A percentile compares a stretch with the other conserved stretches of the same genome.
Evolutionary conservation across 805 yeast species (phyloP).

Genomic region (Kuraishia cidri): DNA sequence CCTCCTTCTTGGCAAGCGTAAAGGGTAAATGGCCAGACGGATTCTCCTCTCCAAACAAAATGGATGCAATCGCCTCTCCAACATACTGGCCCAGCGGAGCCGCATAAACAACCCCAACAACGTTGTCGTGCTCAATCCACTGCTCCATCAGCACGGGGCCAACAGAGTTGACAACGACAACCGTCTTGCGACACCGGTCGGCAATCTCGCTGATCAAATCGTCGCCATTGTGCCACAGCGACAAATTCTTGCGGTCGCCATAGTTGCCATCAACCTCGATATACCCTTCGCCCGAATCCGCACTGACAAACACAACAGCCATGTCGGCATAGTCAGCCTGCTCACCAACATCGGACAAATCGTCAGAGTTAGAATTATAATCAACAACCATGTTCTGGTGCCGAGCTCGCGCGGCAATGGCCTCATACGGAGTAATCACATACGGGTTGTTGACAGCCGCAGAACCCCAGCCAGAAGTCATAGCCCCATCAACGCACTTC

Average conservation of each 20-base stretch:
- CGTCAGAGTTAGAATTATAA: constrained; percentile 21
- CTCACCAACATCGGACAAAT: constrained; percentile 34
- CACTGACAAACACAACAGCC: constrained; percentile 44
- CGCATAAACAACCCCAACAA: constrained; percentile 46
- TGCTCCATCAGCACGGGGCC: constrained; percentile 54
- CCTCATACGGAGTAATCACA: constrained; percentile 51
- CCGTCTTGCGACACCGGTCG: constrained; percentile 39
- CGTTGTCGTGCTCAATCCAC: constrained; percentile 46
- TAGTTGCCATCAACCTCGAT: constrained; percentile 47
- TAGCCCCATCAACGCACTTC: constrained; percentile 33
- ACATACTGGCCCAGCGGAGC: constrained; percentile 24
- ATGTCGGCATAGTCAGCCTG: constrained; percentile 38
- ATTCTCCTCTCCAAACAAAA: constrained; percentile 49
- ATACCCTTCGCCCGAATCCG: constrained; percentile 54
- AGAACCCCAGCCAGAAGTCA: constrained; percentile 60
- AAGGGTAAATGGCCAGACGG: constrained; percentile 61
- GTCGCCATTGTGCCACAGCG: constrained; percentile 53
- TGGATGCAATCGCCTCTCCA: constrained; percentile 50
- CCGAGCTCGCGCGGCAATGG: constrained; percentile 34
- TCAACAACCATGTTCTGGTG: constrained; percentile 8
- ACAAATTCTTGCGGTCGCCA: constrained; percentile 48
- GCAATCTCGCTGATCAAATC: constrained; percentile 40
- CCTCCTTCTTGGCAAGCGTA: constrained; percentile 45
- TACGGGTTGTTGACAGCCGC: constrained; percentile 48
- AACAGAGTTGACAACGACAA: constrained; percentile 50